Base-by-base conservation (phyloP, 305 asterid genomes). In the Fraxinus velutina region DNA sequence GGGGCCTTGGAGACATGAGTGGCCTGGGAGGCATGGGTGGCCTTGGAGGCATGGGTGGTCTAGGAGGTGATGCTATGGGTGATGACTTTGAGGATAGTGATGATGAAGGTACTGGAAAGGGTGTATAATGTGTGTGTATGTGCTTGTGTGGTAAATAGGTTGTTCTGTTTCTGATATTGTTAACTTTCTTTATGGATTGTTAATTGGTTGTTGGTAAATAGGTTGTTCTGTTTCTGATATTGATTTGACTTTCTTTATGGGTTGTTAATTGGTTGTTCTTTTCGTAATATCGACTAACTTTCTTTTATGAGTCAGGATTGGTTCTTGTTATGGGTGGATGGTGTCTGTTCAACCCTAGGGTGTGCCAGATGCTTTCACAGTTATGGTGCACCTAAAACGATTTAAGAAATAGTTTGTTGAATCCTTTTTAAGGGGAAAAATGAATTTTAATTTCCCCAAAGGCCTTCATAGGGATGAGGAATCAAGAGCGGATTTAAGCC, bases 41-140 rank as follows among this genome's bases (percentile, higher is more conserved):
- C 3, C 78, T 89, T 86, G 89, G 86, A n/a, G 66, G 27, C 78
- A 90, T 89, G 95, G 91, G 91, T 1, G 71, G 32, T 3, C 72
- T 62, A 62, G 72, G 72, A 24, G 72, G 73, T 27, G 73, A 22
- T 64, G 73, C 73, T 33, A 85, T 87, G 89, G 91, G 91, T 27
- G 93, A 92, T 60, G 96, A 89, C 82, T 88, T 91, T 73, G 98
- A 93, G 8, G 97, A 90, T 32, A 92, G 95, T 52, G 99, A 92
- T 10, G 98, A 95, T 60, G 99, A 92, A 89, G 98, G 98, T 93
- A 91, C 78, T 32, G 68, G 27, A 17, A 57, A 57, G 73, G 73
- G 73, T 64, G 36, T 22, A 24, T 27, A 9, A 64, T 10, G 73
- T 64, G 73, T 10, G 22, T 64, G 33, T 62, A 62, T 62, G 73